Conservation (phyloP, 352 stramenopile species). For the Blastocystis sp. region DNA sequence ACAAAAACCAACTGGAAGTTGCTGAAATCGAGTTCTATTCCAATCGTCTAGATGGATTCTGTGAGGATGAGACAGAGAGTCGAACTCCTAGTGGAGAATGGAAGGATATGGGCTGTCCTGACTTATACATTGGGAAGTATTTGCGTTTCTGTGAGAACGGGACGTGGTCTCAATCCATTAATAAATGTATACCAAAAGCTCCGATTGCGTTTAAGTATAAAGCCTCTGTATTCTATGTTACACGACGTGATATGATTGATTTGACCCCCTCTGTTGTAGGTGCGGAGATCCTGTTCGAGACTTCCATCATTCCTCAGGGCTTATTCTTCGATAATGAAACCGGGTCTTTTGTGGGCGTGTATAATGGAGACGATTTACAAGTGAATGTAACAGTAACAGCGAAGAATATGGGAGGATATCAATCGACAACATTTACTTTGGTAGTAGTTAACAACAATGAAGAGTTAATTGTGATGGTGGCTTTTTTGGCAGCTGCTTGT, state of each 20-base stretch:
- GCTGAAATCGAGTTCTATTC: constrained; percentile 40
- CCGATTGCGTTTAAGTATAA: constrained; percentile 6
- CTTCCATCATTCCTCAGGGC: neutral
- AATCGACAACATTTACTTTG: neutral
- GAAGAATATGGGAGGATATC: neutral
- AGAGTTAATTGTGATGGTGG: constrained; percentile 6
- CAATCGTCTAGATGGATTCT: constrained; percentile 10
- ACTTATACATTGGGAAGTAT: neutral
- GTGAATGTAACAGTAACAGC: constrained; percentile 10
- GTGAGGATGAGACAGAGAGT: neutral
- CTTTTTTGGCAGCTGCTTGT: neutral
- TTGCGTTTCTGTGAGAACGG: constrained; percentile 19
- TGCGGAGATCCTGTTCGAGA: constrained; percentile 8
- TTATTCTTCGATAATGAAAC: constrained; percentile 16
- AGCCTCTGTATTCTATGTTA: neutral
- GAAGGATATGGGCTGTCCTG: neutral
- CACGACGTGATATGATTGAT: neutral
- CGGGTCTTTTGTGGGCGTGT: neutral
- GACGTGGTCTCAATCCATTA: neutral
- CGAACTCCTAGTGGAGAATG: constrained; percentile 37
- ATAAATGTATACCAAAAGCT: neutral
- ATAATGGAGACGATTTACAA: neutral
- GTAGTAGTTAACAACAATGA: constrained; percentile 7
- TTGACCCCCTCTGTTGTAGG: constrained; percentile 3
- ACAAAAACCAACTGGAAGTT: constrained; percentile 13